Evolutionary conservation across 106 monocot genomes (phyloP), one percentile per base, ranked within the genome.

Genomic region (Chionographis japonica): DNA sequence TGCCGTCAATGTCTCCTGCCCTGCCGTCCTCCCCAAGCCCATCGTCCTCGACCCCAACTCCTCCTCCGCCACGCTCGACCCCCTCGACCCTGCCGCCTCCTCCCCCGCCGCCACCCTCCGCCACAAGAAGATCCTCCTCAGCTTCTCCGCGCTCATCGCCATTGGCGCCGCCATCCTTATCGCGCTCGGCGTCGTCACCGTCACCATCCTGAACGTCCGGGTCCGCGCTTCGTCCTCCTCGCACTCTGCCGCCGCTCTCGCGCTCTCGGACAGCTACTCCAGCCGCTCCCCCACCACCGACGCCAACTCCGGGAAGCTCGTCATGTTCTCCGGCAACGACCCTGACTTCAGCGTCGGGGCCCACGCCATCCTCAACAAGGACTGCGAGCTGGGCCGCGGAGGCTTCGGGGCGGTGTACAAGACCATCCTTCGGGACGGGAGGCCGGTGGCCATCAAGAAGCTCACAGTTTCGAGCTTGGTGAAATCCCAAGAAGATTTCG

Each of bases 371-470:
- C 84, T 92, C 42, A 95, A 88, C 77, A 95, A 88, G 73, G 86
- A 91, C 56, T 86, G 88, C 18, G 94, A 95, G 70, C 81, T 95
- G 36, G 95, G 95, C n/a, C 85, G 91, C 27, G 95, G 95, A 8
- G 95, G 95, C 0, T 95, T 95, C 60, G 95, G 95, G 7, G 72
- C 88, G 0, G 95, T 95, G 3, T 95, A 95, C 79, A 91, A 81
- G 65, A 86, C 95, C 0, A 63, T 81, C 16, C 86, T 95, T 19
- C 69, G 73, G 65, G 95, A 91, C 57, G 88, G 91, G 2, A 71
- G 79, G 35, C 84, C 85, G 2, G 86, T 95, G 68, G 95, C 88
- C 40, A 95, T 95, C 72, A 95, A 95, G 79, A 95, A 95, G 77
- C 91, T 95, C 27, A 84, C 91, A 0, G 94, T 95, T 13, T 95